These are phyloP conservation scores for Pythium rhizo-oryzae DNA, from an alignment of 352 stramenopile genomes.

Conservation along the genomic window DNA sequence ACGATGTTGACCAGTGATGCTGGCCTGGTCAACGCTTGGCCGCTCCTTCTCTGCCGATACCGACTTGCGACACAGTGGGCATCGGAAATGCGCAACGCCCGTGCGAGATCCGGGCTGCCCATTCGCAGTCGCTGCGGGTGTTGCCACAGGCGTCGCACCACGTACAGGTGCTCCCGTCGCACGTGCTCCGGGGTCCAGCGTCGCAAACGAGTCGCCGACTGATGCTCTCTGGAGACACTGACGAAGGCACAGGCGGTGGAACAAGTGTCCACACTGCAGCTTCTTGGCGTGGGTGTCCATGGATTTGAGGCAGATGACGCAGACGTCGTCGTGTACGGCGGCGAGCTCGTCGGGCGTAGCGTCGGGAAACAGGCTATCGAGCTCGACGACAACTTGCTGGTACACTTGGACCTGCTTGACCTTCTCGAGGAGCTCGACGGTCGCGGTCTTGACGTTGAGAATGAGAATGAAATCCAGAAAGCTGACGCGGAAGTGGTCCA, in stretches of 20 bases:
- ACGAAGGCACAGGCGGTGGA: slow-evolving; percentile 72
- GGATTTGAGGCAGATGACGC: slow-evolving; percentile 75
- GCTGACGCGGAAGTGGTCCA: slow-evolving; percentile 79
- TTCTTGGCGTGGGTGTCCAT: slow-evolving; percentile 78
- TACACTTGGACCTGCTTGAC: slow-evolving; percentile 69
- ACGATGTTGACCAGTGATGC: slow-evolving; percentile 4
- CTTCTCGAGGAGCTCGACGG: slow-evolving; percentile 65
- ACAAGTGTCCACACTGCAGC: slow-evolving; percentile 70
- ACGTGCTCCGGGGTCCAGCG: slow-evolving; percentile 26
- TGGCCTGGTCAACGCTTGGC: slow-evolving; percentile 14
- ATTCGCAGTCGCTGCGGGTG: not conserved
- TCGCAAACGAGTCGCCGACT: slow-evolving; percentile 53
- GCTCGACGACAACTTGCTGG: slow-evolving; percentile 68
- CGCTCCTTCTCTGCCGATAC: slow-evolving; percentile 25
- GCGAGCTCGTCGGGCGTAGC: slow-evolving; percentile 56
- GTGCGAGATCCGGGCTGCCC: slow-evolving; percentile 26
- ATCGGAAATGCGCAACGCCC: slow-evolving; percentile 20
- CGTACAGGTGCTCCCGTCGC: not conserved
- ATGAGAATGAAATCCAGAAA: slow-evolving; percentile 83
- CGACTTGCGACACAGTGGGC: slow-evolving; percentile 21
- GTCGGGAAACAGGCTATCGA: slow-evolving; percentile 67
- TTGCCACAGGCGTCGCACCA: not conserved
- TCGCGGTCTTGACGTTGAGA: slow-evolving; percentile 83
- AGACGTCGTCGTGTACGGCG: slow-evolving; percentile 71
- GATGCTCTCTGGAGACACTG: slow-evolving; percentile 77